Base-by-base conservation (phyloP, 768 basidiomycete genomes). In the Russula sp. region DNA sequence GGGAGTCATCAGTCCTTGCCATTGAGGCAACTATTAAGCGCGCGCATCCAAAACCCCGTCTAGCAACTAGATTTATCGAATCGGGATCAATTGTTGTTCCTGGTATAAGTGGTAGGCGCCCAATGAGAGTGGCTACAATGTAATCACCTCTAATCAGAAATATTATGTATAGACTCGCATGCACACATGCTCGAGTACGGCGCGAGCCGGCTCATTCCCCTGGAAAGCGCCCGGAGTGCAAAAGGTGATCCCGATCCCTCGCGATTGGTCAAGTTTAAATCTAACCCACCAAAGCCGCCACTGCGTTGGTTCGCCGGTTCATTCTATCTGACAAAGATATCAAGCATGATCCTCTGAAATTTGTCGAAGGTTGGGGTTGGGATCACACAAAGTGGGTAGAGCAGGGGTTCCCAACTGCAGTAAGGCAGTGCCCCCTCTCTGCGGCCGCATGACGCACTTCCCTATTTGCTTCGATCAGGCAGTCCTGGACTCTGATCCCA, bases 301-400 rank as follows among this genome's bases (percentile, higher is more conserved):
- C 88, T 41, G 75, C 75, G 1, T 80, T 83, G 48, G 79, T 92
- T 41, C 78, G 79, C 55, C 69, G 79, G 22, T 87, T 83, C 71
- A 83, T 93, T 57, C 71, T 83, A 11, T 71, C 77, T 9, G 79
- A 83, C 63, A 80, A 80, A 0, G 84, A 85, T 45, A 72, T 87
- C n/a, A 71, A 75, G 22, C 74, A 75, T 20, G 80, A 91, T 70
- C 79, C 75, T 14, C 76, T 80, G 22, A 80, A 78, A 65, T 84
- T 85, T 71, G 79, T 96, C 16, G 80, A 84, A 58, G 92, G 92
- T 2, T 83, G 88, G 70, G 94, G 93, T 1, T 96, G 94, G 93
- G 90, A 96, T 71, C 94, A 96, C 72, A 95, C 91, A 1, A 74
- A 79, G 56, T 90, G 88, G 88, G 75, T 79, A 8, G 70, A 70